Base-by-base conservation (phyloP, 768 basidiomycete species). In the Boletales sp. region DNA sequence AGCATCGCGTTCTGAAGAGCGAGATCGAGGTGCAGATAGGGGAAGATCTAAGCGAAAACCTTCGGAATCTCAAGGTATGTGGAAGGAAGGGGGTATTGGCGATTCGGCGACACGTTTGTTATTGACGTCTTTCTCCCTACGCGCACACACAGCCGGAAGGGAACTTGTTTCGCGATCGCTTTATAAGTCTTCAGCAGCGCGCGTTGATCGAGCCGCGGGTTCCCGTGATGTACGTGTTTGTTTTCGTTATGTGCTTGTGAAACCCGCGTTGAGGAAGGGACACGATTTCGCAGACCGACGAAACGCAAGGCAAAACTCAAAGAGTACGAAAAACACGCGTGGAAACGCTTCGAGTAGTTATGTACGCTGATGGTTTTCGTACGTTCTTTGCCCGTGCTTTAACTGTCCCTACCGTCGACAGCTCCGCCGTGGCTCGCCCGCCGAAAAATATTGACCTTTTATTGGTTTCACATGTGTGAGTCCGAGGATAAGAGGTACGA, bases 81-180 rank as follows among this genome's bases (percentile, higher is more conserved):
- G n/a, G n/a, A n/a, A n/a, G n/a, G n/a, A n/a, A n/a, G n/a, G n/a
- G 38, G 78, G 69, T 17, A 31, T 17, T 21, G 14, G 41, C 12
- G 13, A 35, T 35, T 13, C n/a, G n/a, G n/a, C n/a, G n/a, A n/a
- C n/a, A n/a, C n/a, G n/a, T n/a, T n/a, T n/a, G n/a, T n/a, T n/a
- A n/a, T n/a, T n/a, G n/a, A n/a, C n/a, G n/a, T n/a, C n/a, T n/a
- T n/a, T n/a, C n/a, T n/a, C n/a, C n/a, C n/a, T n/a, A n/a, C n/a
- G n/a, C n/a, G n/a, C 24, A 5, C 24, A 24, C 44, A 30, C 52
- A 95, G 93, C 90, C 90, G 15, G 93, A 97, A 73, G 94, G 94
- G 21, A 97, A 95, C 64, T 71, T 94, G 31, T 95, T 95, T 78
- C 79, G 84, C 19, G 94, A 97, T 65, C 82, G 91, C 2, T 93